Evolutionary conservation across 768 basidiomycete genomes (phyloP).

Genomic region (Pisolithus microcarpus): DNA sequence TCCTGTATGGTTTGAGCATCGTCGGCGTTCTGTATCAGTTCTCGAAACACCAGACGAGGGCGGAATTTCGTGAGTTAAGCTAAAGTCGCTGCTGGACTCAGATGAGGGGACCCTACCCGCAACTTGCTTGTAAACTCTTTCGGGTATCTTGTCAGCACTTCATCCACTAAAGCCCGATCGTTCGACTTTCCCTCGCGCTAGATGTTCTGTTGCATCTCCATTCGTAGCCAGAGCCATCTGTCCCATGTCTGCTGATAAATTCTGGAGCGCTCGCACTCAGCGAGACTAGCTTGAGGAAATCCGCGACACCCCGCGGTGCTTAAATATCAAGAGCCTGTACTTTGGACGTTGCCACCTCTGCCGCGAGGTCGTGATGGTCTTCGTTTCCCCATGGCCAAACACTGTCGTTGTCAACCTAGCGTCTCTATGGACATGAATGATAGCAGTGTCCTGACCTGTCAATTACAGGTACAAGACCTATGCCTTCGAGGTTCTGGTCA

Average conservation of each 20-base stretch:
- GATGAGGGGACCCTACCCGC: not conserved
- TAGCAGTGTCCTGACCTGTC: too few species aligned
- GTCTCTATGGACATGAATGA: too few species aligned
- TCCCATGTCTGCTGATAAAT: not conserved
- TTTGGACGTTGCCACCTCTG: not conserved
- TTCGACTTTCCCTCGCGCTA: slow-evolving; percentile 3
- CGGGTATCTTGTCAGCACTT: slow-evolving; percentile 13
- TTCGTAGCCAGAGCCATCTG: not conserved
- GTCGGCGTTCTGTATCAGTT: slow-evolving; percentile 52
- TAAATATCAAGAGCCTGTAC: too few species aligned
- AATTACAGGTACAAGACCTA: too few species aligned
- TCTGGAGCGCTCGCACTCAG: too few species aligned
- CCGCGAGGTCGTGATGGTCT: not conserved
- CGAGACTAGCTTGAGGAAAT: too few species aligned
- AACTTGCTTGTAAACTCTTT: slow-evolving; percentile 10
- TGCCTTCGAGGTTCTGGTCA: too few species aligned
- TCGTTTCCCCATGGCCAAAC: not conserved
- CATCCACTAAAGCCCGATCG: slow-evolving; percentile 11
- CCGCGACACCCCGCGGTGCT: too few species aligned
- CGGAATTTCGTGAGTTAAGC: not conserved
- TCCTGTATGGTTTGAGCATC: slow-evolving; percentile 32
- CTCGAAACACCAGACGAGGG: slow-evolving; percentile 37
- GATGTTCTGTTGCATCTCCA: not conserved
- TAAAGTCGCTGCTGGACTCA: not conserved
- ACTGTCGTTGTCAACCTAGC: too few species aligned